Percentiles rank a stretch among this genome's conserved stretches.
phyloP scores from a whole-genome alignment of 257 asterid genomes.

The Mentha longifolia region DNA sequence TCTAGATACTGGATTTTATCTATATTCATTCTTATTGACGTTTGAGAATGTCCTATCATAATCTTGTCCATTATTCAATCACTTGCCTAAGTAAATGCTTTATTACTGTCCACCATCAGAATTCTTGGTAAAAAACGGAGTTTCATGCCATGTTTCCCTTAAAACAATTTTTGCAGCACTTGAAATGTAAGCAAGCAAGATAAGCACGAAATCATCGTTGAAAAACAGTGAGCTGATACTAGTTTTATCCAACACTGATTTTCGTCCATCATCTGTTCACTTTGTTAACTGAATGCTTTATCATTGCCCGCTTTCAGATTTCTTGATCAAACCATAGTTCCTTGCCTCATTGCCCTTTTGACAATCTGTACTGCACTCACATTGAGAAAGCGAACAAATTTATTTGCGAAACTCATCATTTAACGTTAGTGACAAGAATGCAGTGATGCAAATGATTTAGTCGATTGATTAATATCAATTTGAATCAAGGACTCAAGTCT shows the following conservation, averaged over 20 bases:
- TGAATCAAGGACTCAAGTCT: background rate
- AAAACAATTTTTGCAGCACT: background rate
- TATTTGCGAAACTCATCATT: constrained; percentile 11
- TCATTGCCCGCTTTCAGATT: background rate
- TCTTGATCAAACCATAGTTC: constrained; percentile 2
- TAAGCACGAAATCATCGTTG: background rate
- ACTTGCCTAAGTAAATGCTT: background rate
- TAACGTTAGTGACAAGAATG: constrained; percentile 5
- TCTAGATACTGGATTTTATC: background rate
- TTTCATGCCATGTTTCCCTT: background rate
- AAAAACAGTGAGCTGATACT: background rate
- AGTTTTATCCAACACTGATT: background rate
- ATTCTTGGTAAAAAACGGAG: background rate
- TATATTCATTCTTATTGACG: background rate
- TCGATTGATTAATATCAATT: constrained; percentile 9
- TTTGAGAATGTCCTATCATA: background rate
- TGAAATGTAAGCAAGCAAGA: background rate
- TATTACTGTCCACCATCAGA: background rate
- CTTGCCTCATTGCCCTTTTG: background rate
- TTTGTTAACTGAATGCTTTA: background rate
- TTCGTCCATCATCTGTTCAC: background rate
- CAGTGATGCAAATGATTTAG: background rate
- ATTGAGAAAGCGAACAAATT: background rate
- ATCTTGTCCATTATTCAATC: background rate
- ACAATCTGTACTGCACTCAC: background rate